Conservation (phyloP, 1,139 yeast genomes). For the Zygoascus meyerae region DNA sequence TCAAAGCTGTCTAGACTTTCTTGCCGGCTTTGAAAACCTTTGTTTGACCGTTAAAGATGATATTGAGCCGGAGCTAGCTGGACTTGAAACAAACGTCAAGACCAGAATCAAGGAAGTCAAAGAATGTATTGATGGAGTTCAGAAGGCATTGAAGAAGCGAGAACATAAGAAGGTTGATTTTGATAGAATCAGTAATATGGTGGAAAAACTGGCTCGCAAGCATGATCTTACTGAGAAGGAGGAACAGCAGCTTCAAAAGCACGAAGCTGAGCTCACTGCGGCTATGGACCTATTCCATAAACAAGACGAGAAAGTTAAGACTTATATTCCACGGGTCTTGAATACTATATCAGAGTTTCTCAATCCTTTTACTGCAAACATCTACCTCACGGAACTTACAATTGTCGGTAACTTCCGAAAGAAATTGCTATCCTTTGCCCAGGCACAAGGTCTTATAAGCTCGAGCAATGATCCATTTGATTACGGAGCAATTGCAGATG, state of each 20-base stretch:
- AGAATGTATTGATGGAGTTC: slow-evolving; percentile 38
- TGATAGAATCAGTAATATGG: slow-evolving; percentile 39
- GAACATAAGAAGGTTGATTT: slow-evolving; percentile 43
- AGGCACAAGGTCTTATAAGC: slow-evolving; percentile 25
- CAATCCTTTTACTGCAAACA: slow-evolving; percentile 33
- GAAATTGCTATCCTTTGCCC: slow-evolving; percentile 25
- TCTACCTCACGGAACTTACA: slow-evolving; percentile 29
- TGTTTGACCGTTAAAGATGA: slow-evolving; percentile 13
- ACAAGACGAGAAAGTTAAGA: slow-evolving; percentile 40
- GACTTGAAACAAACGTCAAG: slow-evolving; percentile 24
- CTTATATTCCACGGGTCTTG: slow-evolving; percentile 44
- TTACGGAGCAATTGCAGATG: slow-evolving; percentile 22
- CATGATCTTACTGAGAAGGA: slow-evolving; percentile 30
- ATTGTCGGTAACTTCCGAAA: slow-evolving; percentile 24
- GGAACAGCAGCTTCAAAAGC: slow-evolving; percentile 24
- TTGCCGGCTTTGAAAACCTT: slow-evolving; percentile 13
- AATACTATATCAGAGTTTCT: slow-evolving; percentile 49
- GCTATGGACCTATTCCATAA: slow-evolving; percentile 33
- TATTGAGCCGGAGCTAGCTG: slow-evolving; percentile 25
- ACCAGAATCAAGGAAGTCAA: slow-evolving; percentile 37
- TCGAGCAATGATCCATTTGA: slow-evolving; percentile 12
- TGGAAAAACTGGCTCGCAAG: slow-evolving; percentile 43
- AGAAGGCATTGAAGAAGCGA: slow-evolving; percentile 45
- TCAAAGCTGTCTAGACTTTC: slow-evolving; percentile 31
- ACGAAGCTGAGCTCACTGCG: slow-evolving; percentile 29